Conservation (phyloP, 768 basidiomycete species). For the Pisolithus sp. region DNA sequence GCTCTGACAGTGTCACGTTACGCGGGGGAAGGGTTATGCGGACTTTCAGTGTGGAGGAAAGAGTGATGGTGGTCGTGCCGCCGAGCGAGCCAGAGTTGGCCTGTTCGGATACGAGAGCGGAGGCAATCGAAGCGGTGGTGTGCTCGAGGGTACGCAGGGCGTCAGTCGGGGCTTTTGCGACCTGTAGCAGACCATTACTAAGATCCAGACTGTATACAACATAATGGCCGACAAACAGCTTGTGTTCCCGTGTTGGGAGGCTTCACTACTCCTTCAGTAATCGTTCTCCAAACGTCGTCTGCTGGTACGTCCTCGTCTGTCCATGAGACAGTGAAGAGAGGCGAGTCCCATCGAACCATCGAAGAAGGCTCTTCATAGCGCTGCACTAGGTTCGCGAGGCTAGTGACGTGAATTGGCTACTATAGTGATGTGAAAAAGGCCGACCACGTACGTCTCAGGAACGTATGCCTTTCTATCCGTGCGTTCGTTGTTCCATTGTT, state of each 20-base stretch:
- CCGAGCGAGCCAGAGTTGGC: conserved; percentile 42
- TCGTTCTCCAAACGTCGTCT: conserved; percentile 71
- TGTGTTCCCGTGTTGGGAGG: conserved; percentile 83
- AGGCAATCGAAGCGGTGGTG: conserved; percentile 62
- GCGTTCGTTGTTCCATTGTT: conserved; percentile 63
- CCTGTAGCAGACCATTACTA: conserved; percentile 35
- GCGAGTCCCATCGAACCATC: conserved; percentile 99
- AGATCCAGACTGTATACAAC: background rate
- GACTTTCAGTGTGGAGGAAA: conserved; percentile 31
- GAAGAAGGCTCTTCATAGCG: conserved; percentile 96
- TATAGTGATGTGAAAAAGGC: no score
- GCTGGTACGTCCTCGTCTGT: conserved; percentile 60
- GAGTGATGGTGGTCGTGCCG: conserved; percentile 42
- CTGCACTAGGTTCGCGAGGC: conserved; percentile 46
- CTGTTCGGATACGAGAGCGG: conserved; percentile 64
- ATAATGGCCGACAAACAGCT: conserved; percentile 40
- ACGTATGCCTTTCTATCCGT: conserved; percentile 47
- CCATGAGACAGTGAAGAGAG: conserved; percentile 81
- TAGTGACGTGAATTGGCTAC: background rate
- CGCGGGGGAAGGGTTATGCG: conserved; percentile 61
- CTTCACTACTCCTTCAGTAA: conserved; percentile 75
- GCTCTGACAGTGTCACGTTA: conserved; percentile 73
- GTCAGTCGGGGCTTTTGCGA: conserved; percentile 78
- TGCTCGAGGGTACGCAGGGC: conserved; percentile 83
- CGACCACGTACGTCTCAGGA: conserved; percentile 60